phyloP scores from a whole-genome alignment of 192 early-diverging fungal species.

The Phycomyces nitens region DNA sequence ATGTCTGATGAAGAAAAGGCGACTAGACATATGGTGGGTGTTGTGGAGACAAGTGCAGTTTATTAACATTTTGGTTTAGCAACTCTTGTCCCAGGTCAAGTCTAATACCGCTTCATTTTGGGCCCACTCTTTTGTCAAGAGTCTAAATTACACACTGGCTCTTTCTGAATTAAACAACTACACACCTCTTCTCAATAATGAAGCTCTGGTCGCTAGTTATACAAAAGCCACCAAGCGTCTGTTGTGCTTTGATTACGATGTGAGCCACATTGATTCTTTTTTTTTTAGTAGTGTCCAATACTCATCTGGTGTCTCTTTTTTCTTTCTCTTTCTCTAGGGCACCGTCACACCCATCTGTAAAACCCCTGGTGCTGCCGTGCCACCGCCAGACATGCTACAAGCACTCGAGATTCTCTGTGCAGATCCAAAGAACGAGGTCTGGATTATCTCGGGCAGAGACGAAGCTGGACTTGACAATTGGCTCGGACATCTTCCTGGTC shows the following conservation, averaged over 20 bases:
- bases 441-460: slow-evolving; percentile 92
- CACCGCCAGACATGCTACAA: slow-evolving; percentile 79
- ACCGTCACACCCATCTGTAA: slow-evolving; percentile 93
- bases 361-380: slow-evolving; percentile 83
- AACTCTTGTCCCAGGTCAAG: slow-evolving; percentile 77
- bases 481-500: slow-evolving; percentile 70
- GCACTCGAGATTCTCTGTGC: slow-evolving; percentile 61
- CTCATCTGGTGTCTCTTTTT: slow-evolving; percentile 3
- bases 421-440: slow-evolving; percentile 83
- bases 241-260: slow-evolving; percentile 94
- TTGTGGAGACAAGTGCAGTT: background rate
- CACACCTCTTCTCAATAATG: slow-evolving; percentile 41
- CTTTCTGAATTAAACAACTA: slow-evolving; percentile 42
- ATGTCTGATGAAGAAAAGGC: slow-evolving; percentile 62
- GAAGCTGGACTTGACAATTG: slow-evolving; percentile 82
- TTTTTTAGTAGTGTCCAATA: background rate
- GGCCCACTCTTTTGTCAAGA: slow-evolving; percentile 81
- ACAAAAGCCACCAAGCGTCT: slow-evolving; percentile 66
- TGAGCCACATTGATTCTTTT: slow-evolving; percentile 25
- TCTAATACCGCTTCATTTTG: slow-evolving; percentile 87
- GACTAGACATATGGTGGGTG: slow-evolving; percentile 54
- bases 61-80: slow-evolving; percentile 4
- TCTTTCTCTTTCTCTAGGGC: slow-evolving; percentile 53
- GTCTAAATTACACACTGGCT: slow-evolving; percentile 54
- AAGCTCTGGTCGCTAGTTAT: slow-evolving; percentile 62